A percentile compares a stretch with the other conserved stretches of the same genome.
Conservation (phyloP, 805 yeast species). For the Ogataea minuta region DNA sequence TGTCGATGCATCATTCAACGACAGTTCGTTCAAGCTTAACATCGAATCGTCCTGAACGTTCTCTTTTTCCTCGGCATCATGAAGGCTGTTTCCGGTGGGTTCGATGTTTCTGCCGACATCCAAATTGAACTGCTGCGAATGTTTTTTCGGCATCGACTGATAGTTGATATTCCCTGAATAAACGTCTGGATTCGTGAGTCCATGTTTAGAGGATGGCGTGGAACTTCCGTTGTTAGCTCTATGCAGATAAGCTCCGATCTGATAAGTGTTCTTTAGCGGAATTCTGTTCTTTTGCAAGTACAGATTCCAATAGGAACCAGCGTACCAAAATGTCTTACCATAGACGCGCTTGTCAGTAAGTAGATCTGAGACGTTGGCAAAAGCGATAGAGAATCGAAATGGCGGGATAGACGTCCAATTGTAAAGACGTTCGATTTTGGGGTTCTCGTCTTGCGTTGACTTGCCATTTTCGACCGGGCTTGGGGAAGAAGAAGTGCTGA, state of each 20-base stretch:
- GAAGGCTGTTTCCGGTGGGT: constrained; percentile 5
- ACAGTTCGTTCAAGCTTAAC: constrained; percentile 20
- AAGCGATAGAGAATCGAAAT: constrained; percentile 51
- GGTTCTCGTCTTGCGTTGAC: constrained; percentile 25
- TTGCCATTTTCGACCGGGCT: constrained; percentile 23
- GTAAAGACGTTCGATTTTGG: constrained; percentile 23
- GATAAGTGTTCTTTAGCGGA: constrained; percentile 41
- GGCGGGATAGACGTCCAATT: constrained; percentile 50
- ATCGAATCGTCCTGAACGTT: constrained; percentile 27
- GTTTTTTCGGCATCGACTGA: constrained; percentile 23
- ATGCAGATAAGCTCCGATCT: constrained; percentile 57
- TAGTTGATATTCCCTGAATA: constrained; percentile 30
- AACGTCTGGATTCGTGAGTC: constrained; percentile 40
- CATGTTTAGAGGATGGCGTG: constrained; percentile 39
- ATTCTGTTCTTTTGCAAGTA: constrained; percentile 48
- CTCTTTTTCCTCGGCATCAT: constrained; percentile 24
- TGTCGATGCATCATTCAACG: constrained; percentile 17
- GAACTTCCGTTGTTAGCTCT: constrained; percentile 40
- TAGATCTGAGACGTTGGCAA: constrained; percentile 45
- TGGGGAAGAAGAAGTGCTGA: constrained; percentile 17
- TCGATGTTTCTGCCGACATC: constrained; percentile 3
- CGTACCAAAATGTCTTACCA: constrained; percentile 54
- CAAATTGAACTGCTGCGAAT: constrained; percentile 4
- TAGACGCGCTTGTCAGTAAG: constrained; percentile 47
- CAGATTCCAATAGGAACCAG: constrained; percentile 60